Conservation (phyloP, 2,329 filamentous ascomycete species). For the Colletotrichum australisinense region DNA sequence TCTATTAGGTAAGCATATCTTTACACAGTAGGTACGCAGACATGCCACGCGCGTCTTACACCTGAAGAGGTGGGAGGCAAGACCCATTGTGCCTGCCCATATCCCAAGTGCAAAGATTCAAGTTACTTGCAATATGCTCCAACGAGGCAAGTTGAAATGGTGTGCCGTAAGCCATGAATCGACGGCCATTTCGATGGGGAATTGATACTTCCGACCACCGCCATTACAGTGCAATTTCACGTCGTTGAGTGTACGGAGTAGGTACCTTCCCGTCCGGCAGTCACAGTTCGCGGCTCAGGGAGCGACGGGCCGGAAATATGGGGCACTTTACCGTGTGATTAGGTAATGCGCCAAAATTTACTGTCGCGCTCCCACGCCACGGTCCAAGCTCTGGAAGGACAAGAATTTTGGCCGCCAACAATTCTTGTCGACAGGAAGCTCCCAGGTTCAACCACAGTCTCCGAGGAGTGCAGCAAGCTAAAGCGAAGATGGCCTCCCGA, state of each 20-base stretch:
- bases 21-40: no score
- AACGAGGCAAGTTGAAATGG: no score
- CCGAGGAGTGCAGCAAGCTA: neutral
- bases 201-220: no score
- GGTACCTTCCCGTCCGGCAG: neutral
- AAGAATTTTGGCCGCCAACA: neutral
- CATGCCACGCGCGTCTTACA: no score
- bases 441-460: neutral
- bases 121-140: no score
- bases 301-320: neutral
- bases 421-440: neutral
- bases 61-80: no score
- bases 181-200: no score
- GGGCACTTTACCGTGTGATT: neutral
- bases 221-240: neutral
- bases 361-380: neutral
- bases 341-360: neutral
- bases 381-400: neutral
- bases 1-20: no score
- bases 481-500: slow-evolving; percentile 38
- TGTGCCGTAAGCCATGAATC: no score
- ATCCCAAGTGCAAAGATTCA: no score
- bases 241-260: neutral
- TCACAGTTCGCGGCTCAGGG: neutral
- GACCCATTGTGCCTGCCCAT: no score